These are phyloP conservation scores for Fagopyrum esculentum DNA, from an alignment of 148 eudicot species.

Conservation along the genomic window DNA sequence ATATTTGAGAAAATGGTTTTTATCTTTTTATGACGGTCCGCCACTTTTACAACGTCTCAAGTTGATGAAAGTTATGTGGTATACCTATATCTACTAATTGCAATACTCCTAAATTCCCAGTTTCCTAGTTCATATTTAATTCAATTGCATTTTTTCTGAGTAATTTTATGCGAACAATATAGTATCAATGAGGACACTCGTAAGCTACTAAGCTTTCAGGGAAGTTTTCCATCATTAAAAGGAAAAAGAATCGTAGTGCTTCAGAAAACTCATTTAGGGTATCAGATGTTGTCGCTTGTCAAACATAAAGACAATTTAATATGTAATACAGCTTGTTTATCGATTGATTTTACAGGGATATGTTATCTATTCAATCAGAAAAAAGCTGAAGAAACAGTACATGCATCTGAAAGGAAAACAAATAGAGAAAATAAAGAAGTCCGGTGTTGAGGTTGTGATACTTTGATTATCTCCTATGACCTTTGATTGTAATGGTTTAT, in stretches of 20 bases:
- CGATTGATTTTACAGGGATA: conserved; percentile 54
- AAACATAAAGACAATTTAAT: neutral
- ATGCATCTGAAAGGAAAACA: conserved; percentile 78
- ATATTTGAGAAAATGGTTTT: neutral
- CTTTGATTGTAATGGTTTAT: neutral
- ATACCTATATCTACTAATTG: neutral
- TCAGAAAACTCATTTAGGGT: neutral
- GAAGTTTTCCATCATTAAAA: neutral
- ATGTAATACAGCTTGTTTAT: neutral
- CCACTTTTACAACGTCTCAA: neutral
- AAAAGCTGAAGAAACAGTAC: conserved; percentile 83
- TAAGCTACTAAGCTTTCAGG: neutral
- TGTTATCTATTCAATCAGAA: conserved; percentile 77
- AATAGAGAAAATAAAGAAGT: conserved; percentile 85
- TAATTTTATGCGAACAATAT: neutral
- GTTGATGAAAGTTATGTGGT: neutral
- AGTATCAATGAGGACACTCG: neutral
- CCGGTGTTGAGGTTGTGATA: conserved; percentile 73
- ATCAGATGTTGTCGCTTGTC: neutral
- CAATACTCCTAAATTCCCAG: neutral
- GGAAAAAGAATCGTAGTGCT: neutral
- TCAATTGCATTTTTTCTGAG: neutral
- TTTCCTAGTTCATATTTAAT: neutral
- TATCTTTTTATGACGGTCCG: neutral
- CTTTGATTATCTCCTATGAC: neutral